Evolutionary conservation across 164 flowering plant species (phyloP).

Genomic region (Umbilicus rupestris): DNA sequence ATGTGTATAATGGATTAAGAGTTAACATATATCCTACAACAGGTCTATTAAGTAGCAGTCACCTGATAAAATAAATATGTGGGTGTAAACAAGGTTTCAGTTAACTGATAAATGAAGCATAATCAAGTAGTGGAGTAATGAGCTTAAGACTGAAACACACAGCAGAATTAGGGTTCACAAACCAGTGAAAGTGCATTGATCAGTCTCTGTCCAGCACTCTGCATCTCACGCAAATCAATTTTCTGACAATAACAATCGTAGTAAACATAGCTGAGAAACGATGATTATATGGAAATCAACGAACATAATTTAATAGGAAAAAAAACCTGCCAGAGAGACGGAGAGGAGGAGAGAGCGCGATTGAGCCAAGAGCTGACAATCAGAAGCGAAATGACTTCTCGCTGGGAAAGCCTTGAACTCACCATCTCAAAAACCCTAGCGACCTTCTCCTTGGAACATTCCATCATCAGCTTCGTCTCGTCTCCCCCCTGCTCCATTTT

Average conservation of each 20-base stretch:
- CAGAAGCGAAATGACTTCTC: constrained; percentile 52
- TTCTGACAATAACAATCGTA: constrained; percentile 23
- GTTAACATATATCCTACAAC: too few relatives aligned
- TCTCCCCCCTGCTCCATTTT: not conserved
- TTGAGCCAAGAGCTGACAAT: constrained; percentile 56
- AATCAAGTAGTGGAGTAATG: too few relatives aligned
- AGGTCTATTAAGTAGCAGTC: too few relatives aligned
- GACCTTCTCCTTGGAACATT: constrained; percentile 27
- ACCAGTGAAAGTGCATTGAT: constrained; percentile 77
- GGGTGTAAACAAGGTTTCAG: not conserved
- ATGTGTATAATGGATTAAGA: too few relatives aligned
- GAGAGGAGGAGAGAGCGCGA: constrained; percentile 45
- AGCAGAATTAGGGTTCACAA: constrained; percentile 13
- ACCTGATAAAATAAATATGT: not conserved
- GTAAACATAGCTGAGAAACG: constrained; percentile 8
- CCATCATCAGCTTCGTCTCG: constrained; percentile 6
- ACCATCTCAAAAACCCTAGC: constrained; percentile 44
- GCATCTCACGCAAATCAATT: constrained; percentile 72
- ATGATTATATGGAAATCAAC: not conserved
- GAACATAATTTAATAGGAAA: not conserved
- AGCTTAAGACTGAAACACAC: not conserved
- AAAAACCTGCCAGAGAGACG: constrained; percentile 67
- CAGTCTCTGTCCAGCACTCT: constrained; percentile 65
- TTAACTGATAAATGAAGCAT: not conserved
- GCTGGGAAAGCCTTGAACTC: constrained; percentile 49